Conservation (phyloP, 2,329 filamentous ascomycete species). For the Chalaropsis ovoidea region DNA sequence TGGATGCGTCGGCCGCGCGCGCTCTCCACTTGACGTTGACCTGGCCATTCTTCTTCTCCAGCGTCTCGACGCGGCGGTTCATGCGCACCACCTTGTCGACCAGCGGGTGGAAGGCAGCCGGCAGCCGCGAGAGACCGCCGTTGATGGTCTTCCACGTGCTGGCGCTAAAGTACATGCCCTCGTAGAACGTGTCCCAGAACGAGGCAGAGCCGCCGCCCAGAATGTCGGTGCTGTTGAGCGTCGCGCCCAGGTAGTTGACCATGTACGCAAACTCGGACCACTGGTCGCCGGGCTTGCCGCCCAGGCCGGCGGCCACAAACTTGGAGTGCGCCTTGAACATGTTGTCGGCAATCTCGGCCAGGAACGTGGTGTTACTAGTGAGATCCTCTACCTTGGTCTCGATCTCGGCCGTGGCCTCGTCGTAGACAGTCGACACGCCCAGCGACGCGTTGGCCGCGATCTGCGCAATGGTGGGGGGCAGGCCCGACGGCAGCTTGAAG, state of each 20-base stretch:
- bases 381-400: slow-evolving; percentile 26
- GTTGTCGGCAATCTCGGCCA: slow-evolving; percentile 34
- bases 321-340: slow-evolving; percentile 37
- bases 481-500: slow-evolving; percentile 41
- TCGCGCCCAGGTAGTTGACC: slow-evolving; percentile 43
- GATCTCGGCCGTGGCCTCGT: slow-evolving; percentile 29
- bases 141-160: slow-evolving; percentile 40
- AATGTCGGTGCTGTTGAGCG: slow-evolving; percentile 43
- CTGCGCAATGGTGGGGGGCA: slow-evolving; percentile 43
- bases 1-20: slow-evolving; percentile 33
- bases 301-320: slow-evolving; percentile 38
- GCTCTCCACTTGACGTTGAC: slow-evolving; percentile 50
- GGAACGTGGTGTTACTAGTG: slow-evolving; percentile 28
- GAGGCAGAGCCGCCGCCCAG: slow-evolving; percentile 25
- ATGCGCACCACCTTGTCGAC: slow-evolving; percentile 48
- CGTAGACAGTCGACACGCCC: slow-evolving; percentile 25
- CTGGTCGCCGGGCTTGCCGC: slow-evolving; percentile 35
- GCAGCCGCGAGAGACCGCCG: slow-evolving; percentile 45
- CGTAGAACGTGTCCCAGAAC: slow-evolving; percentile 28
- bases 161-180: slow-evolving; percentile 28
- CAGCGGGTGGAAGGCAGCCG: slow-evolving; percentile 50
- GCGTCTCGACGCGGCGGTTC: slow-evolving; percentile 45
- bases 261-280: slow-evolving; percentile 56
- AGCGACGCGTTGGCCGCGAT: slow-evolving; percentile 39
- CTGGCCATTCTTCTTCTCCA: slow-evolving; percentile 43